A percentile compares a stretch with the other conserved stretches of the same genome.
phyloP scores from a whole-genome alignment of 2,329 filamentous ascomycete genomes.

The Tolypocladium nubicola region DNA sequence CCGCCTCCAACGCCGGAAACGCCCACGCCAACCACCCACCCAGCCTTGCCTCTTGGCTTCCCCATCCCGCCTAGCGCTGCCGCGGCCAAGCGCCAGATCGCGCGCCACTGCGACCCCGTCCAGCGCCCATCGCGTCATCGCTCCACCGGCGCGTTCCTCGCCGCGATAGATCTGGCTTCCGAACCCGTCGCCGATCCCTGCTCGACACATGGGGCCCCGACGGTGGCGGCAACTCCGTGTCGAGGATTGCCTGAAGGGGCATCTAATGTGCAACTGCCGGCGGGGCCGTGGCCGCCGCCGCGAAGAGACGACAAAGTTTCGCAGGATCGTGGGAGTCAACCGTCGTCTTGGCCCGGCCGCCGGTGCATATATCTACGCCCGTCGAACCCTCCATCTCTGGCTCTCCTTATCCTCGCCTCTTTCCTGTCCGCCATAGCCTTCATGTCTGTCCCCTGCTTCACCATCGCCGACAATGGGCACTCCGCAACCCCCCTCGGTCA shows the following conservation, averaged over 20 bases:
- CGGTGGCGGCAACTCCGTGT: too few species aligned
- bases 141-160: not conserved
- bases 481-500: not conserved
- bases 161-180: not conserved
- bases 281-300: not conserved
- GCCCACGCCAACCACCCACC: not conserved
- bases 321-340: not conserved
- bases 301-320: not conserved
- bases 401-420: too few species aligned
- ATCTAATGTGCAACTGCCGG: not conserved
- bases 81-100: not conserved
- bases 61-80: not conserved
- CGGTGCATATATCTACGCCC: not conserved
- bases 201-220: too few species aligned
- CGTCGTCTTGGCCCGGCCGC: not conserved
- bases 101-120: not conserved
- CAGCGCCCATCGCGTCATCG: not conserved
- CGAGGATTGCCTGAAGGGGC: not conserved
- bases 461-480: not conserved
- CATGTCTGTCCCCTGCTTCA: not conserved
- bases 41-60: not conserved
- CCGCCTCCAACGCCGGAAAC: not conserved
- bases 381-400: not conserved
- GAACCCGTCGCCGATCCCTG: too few species aligned
- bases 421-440: not conserved